Evolutionary conservation across 345 rosid genomes (phyloP), one percentile per base, ranked within the genome.

Genomic region (Geranium brycei): DNA sequence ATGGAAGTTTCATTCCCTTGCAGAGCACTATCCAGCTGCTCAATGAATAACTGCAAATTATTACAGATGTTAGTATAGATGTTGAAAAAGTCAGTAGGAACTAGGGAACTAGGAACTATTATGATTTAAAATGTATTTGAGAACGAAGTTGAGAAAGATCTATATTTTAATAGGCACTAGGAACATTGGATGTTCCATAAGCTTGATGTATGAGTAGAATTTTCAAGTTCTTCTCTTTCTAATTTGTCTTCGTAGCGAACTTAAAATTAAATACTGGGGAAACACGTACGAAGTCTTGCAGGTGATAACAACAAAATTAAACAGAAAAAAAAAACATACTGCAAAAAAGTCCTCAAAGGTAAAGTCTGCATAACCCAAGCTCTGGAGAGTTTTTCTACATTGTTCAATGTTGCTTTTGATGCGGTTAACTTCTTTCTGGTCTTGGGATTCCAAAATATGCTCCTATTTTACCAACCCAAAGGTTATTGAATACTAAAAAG

Each of bases 331-430:
- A 35, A 62, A 16, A 16, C 53, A 19, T n/a, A 93, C 99, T 85
- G 88, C 69, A 68, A 95, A 95, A 77, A 95, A 95, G 75, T 95
- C 99, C 79, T 95, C 99, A 68, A 91, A 95, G 5, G 99, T 91
- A 62, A 95, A 88, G 55, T 95, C 97, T 23, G 85, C 80, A 74
- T 91, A 85, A 53, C 97, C 99, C 81, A 95, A 85, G 71, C 79
- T 78, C 74, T 87, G 96, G 71, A 95, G 97, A 47, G 89, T 82
- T 79, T 78, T 95, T 76, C 96, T 79, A 72, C 96, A 91, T 69
- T 88, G 92, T 74, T 95, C 97, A 74, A 95, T 88, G 60, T 84
- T 85, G 59, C 66, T 73, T 76, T 86, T 95, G 72, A 95, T 70
- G 51, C 91, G 92, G 64, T 87, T 95, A 60, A 81, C 96, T 80